Conservation (phyloP, 768 basidiomycete genomes). For the Sutorius australiensis region DNA sequence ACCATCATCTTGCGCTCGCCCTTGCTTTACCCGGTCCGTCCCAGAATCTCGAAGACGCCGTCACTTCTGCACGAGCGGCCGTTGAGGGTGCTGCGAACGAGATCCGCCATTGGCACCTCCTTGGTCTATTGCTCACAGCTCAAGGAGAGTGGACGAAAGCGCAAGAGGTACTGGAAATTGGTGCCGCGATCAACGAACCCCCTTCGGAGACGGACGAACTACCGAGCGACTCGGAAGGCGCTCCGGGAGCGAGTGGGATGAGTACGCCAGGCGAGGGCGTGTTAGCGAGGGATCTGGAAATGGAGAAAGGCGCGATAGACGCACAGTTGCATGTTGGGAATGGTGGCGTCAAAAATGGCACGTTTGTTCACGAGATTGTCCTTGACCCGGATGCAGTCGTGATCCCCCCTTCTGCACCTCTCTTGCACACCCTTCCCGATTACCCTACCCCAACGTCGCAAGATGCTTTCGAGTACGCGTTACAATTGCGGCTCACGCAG, state of each 20-base stretch:
- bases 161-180: slow-evolving; percentile 71
- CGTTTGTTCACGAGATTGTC: slow-evolving; percentile 16
- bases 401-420: slow-evolving; percentile 39
- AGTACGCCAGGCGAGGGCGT: not conserved
- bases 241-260: slow-evolving; percentile 11
- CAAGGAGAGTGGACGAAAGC: slow-evolving; percentile 79
- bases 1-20: slow-evolving; percentile 81
- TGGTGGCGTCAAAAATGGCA: slow-evolving; percentile 1
- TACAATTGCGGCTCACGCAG: slow-evolving; percentile 86
- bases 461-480: slow-evolving; percentile 69
- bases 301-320: slow-evolving; percentile 4
- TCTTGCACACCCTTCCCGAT: slow-evolving; percentile 47
- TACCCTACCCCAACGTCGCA: slow-evolving; percentile 47
- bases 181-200: slow-evolving; percentile 54
- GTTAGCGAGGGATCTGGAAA: slow-evolving; percentile 9
- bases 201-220: slow-evolving; percentile 33
- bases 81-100: slow-evolving; percentile 64
- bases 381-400: slow-evolving; percentile 29
- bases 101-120: slow-evolving; percentile 85
- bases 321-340: not conserved
- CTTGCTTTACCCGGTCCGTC: slow-evolving; percentile 59
- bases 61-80: slow-evolving; percentile 62
- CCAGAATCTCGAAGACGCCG: slow-evolving; percentile 65
- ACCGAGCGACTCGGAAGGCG: slow-evolving; percentile 20
- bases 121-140: slow-evolving; percentile 78